Evolutionary conservation across 306 rosid species (phyloP).

Genomic region (Lathyrus aphaca): DNA sequence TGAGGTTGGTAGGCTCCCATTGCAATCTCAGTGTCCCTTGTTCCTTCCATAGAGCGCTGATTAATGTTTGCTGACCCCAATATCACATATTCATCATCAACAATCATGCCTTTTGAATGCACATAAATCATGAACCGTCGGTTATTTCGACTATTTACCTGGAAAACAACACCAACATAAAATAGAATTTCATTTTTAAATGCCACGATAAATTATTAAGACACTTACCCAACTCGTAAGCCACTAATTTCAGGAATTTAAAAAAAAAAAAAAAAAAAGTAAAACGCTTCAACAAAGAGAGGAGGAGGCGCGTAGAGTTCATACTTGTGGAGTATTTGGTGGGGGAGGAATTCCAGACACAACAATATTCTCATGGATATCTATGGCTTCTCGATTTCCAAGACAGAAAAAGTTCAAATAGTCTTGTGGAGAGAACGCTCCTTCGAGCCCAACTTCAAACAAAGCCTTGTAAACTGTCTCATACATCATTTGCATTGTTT

Average conservation of each 20-base stretch:
- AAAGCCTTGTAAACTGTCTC: conserved; percentile 86
- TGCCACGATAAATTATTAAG: neutral
- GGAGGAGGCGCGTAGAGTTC: conserved; percentile 17
- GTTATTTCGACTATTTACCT: conserved; percentile 73
- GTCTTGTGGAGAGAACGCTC: conserved; percentile 80
- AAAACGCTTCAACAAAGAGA: neutral
- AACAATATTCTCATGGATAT: conserved; percentile 44
- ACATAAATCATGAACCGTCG: conserved; percentile 96
- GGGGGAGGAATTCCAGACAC: conserved; percentile 61
- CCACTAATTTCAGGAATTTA: conserved; percentile 7
- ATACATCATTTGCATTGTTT: conserved; percentile 99
- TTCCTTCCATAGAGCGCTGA: conserved; percentile 98
- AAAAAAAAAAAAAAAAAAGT: neutral
- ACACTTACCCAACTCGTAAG: neutral
- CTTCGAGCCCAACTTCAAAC: conserved; percentile 85
- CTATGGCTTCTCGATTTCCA: conserved; percentile 81
- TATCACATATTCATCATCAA: conserved; percentile 89
- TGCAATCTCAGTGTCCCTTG: conserved; percentile 99
- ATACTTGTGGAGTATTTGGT: conserved; percentile 82
- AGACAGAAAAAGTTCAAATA: conserved; percentile 96
- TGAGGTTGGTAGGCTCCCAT: conserved; percentile 95
- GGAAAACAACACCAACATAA: conserved; percentile 43
- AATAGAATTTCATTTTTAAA: conserved; percentile 23
- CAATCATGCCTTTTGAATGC: conserved; percentile 98
- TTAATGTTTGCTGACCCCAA: conserved; percentile 98